Evolutionary conservation across 345 rosid species (phyloP), one percentile per base, ranked within the genome.

Genomic region (Iberis pinnata): DNA sequence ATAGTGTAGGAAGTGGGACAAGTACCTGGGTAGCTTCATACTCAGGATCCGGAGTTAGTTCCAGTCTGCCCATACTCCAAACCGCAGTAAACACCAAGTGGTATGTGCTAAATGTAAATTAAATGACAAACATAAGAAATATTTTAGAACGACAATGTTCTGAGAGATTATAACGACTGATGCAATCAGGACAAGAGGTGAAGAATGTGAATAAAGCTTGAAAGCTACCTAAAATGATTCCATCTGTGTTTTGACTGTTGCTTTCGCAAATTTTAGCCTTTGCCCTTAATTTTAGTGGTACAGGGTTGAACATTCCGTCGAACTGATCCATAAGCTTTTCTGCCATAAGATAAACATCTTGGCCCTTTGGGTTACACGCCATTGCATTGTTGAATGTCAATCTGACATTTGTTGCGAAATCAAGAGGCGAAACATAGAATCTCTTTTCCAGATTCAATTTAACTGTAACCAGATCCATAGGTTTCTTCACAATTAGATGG

Each of bases 21-120:
- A n/a, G n/a, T 82, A 90, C 96, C 96, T 90, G 96, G 35, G 88
- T 84, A 41, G 95, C 95, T 79, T 90, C 98, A 62, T 90, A 90
- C 55, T 79, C 85, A 46, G 96, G 96, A 82, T 90, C 87, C 24
- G 87, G 86, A 62, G 98, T 84, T 67, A 82, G 77, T 65, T 74
- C 96, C 98, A 90, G 67, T 84, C 88, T 51, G 92, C 98, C 98
- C 98, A 90, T 41, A 90, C 78, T 70, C 98, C 98, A 79, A 64
- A 84, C 22, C 95, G 92, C 98, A 87, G 78, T 70, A 80, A 75
- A 49, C 22, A 65, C 60, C 55, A 58, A 27, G 26, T 18, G 24
- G 26, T 41, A 33, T 63, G 31, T 13, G 35, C 17, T 46, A 57
- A 6, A 31, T 41, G 43, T 48, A 33, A 22, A 61, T 14, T 15